phyloP scores from a whole-genome alignment of 441 rosid genomes.

The Adansonia madagascariensis region DNA sequence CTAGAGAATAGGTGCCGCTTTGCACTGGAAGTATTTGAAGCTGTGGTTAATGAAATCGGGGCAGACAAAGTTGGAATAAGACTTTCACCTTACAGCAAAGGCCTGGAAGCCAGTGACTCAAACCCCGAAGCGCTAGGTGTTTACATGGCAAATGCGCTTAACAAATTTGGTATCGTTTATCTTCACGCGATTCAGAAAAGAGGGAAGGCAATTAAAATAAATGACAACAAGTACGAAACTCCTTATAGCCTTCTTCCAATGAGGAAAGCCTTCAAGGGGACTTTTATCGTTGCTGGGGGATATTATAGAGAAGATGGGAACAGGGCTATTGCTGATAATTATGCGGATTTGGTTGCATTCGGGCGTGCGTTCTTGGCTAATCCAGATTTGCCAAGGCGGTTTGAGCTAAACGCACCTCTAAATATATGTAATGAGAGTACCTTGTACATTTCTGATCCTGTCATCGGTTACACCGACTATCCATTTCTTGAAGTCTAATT shows the following conservation, averaged over 20 bases:
- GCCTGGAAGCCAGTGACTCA: slow-evolving; percentile 41
- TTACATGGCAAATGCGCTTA: slow-evolving; percentile 33
- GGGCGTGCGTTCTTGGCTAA: slow-evolving; percentile 37
- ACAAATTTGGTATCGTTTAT: slow-evolving; percentile 28
- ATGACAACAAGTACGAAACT: slow-evolving; percentile 24
- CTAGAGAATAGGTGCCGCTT: slow-evolving; percentile 46
- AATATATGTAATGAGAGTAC: slow-evolving; percentile 17
- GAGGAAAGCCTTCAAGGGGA: slow-evolving; percentile 39
- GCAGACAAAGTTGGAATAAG: slow-evolving; percentile 41
- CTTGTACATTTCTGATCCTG: slow-evolving; percentile 2
- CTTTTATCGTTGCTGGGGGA: slow-evolving; percentile 38
- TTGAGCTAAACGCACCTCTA: slow-evolving; percentile 28
- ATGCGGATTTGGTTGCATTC: slow-evolving; percentile 29
- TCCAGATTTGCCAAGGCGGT: slow-evolving; percentile 36
- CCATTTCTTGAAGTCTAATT: slow-evolving; percentile 15
- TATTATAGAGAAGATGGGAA: slow-evolving; percentile 33
- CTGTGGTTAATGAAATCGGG: slow-evolving; percentile 38
- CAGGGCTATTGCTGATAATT: slow-evolving; percentile 25
- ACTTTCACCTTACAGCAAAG: slow-evolving; percentile 42
- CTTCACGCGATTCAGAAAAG: slow-evolving; percentile 31
- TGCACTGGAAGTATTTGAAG: slow-evolving; percentile 38
- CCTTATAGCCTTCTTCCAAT: slow-evolving; percentile 34
- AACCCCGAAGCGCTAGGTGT: slow-evolving; percentile 41
- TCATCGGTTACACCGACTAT: slow-evolving; percentile 21
- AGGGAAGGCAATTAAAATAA: slow-evolving; percentile 24